A percentile compares a stretch with the other conserved stretches of the same genome.
Evolutionary conservation across 495 filamentous ascomycete species (phyloP).

Genomic region (Penicillium egyptiacum): DNA sequence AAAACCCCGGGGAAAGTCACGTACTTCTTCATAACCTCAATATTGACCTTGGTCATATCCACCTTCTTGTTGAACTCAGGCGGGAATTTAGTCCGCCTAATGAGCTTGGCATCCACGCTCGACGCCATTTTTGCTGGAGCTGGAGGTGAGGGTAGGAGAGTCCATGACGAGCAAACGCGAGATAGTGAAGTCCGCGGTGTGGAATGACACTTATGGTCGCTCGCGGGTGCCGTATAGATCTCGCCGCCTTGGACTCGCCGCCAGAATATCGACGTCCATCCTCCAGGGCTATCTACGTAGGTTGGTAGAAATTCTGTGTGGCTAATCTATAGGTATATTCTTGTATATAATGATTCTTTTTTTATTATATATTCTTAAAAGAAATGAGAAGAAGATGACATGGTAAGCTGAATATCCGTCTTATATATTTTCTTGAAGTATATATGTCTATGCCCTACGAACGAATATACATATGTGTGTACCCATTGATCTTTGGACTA

Average conservation of each 20-base stretch:
- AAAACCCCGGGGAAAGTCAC: slow-evolving; percentile 24
- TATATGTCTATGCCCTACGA: not conserved
- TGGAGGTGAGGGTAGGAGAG: not conserved
- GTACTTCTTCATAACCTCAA: slow-evolving; percentile 96
- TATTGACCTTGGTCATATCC: slow-evolving; percentile 94
- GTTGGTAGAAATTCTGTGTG: too few relatives aligned
- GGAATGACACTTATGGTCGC: not conserved
- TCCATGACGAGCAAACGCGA: not conserved
- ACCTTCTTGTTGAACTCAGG: slow-evolving; percentile 93
- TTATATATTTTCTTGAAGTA: not conserved
- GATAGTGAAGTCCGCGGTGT: not conserved
- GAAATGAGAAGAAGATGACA: not conserved
- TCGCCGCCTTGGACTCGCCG: too few relatives aligned
- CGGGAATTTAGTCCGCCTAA: slow-evolving; percentile 90
- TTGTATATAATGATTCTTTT: not conserved
- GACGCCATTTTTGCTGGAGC: slow-evolving; percentile 57
- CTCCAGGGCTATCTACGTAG: too few relatives aligned
- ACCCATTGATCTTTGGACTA: not conserved
- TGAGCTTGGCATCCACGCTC: slow-evolving; percentile 79
- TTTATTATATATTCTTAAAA: not conserved
- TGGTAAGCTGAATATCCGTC: not conserved
- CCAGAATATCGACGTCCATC: too few relatives aligned
- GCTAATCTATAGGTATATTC: too few relatives aligned
- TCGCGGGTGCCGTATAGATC: not conserved
- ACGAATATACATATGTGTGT: not conserved